Percentiles rank a stretch among this genome's conserved stretches.
These are phyloP conservation scores for Xylariaceae sp. DNA, from an alignment of 2,329 filamentous ascomycete genomes.

Conservation along the genomic window DNA sequence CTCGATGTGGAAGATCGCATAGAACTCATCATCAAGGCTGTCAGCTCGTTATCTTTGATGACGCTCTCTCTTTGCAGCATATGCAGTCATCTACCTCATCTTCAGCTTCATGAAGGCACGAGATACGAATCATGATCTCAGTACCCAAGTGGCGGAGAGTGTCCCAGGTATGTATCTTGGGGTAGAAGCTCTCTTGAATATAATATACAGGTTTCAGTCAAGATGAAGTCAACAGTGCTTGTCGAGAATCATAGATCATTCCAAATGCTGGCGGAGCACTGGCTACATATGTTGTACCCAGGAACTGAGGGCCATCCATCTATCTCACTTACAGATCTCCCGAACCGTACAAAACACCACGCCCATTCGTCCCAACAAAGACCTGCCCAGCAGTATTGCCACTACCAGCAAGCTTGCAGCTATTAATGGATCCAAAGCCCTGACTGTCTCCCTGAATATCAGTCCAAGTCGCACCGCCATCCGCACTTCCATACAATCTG, in stretches of 20 bases:
- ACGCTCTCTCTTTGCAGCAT: background rate
- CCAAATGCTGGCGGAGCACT: no score
- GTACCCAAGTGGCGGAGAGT: no score
- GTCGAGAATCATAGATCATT: no score
- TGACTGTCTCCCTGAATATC: conserved; percentile 43
- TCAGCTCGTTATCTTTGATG: background rate
- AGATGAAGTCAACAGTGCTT: no score
- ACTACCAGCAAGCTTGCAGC: conserved; percentile 39
- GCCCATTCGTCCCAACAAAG: conserved; percentile 47
- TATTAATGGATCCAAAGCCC: conserved; percentile 41
- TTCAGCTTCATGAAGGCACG: no score
- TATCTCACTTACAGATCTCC: conserved; percentile 13
- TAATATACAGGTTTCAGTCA: no score
- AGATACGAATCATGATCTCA: no score
- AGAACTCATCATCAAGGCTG: background rate
- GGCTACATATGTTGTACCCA: background rate
- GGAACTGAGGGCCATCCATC: background rate
- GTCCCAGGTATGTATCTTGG: no score
- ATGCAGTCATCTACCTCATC: no score
- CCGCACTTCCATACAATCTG: conserved; percentile 42
- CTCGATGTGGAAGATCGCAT: background rate
- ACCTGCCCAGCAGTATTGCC: conserved; percentile 42
- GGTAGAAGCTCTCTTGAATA: background rate
- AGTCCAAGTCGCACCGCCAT: conserved; percentile 40
- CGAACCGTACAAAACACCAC: conserved; percentile 40